phyloP scores from a whole-genome alignment of 179 eudicot genomes.

The Amaranthus tricolor region DNA sequence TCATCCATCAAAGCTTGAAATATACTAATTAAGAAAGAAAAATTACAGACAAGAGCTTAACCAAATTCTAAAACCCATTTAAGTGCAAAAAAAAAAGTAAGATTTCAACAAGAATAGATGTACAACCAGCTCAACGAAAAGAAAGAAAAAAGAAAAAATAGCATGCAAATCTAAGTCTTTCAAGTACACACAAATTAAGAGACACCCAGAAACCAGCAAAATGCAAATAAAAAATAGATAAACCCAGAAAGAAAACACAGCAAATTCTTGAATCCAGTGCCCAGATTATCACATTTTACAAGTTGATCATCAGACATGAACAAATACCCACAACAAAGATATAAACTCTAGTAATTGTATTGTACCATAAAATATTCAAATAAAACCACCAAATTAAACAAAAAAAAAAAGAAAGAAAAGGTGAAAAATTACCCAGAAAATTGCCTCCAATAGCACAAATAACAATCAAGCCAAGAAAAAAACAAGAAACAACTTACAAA shows the following conservation, averaged over 20 bases:
- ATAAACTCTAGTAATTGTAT: too few relatives aligned
- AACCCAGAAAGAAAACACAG: neutral
- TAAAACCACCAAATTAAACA: conserved; percentile 8
- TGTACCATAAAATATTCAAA: neutral
- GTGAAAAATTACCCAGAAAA: conserved; percentile 24
- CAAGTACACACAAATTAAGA: conserved; percentile 1
- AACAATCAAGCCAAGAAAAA: conserved; percentile 8
- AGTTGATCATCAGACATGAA: conserved; percentile 5
- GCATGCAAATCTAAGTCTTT: conserved; percentile 28
- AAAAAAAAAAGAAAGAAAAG: neutral
- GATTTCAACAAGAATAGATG: conserved; percentile 12
- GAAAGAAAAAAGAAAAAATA: neutral
- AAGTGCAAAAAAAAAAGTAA: neutral
- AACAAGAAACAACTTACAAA: neutral
- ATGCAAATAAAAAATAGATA: conserved; percentile 16
- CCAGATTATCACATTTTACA: conserved; percentile 9
- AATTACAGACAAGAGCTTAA: too few relatives aligned
- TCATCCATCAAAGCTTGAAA: conserved; percentile 4
- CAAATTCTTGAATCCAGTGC: conserved; percentile 18
- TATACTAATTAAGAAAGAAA: neutral
- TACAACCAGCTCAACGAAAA: neutral
- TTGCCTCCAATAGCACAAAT: conserved; percentile 10
- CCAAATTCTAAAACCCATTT: too few relatives aligned
- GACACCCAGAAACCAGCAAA: conserved; percentile 18
- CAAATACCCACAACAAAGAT: neutral